Evolutionary conservation across 768 basidiomycete genomes (phyloP).

Genomic region (Rhizopogon salebrosus): DNA sequence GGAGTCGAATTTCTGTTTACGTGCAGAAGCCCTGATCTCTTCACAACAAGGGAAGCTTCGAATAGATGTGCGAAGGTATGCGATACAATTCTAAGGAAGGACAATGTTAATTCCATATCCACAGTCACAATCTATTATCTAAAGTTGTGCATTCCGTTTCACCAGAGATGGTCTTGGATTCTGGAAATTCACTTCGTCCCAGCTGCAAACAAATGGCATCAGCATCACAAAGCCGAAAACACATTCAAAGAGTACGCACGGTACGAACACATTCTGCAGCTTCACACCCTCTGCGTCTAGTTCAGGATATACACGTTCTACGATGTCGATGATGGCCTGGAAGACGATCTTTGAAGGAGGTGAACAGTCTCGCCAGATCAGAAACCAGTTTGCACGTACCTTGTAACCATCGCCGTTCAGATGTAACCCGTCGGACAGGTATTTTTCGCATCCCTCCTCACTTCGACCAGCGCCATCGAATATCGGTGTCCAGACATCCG

Average conservation of each 20-base stretch:
- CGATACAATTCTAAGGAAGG: not conserved
- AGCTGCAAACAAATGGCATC: conserved; percentile 12
- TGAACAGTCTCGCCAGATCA: not conserved
- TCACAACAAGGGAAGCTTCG: no score
- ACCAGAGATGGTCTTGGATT: conserved; percentile 17
- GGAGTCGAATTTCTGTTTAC: no score
- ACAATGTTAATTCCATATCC: not conserved
- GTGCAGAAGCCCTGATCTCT: no score
- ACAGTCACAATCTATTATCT: not conserved
- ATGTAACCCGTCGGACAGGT: conserved; percentile 76
- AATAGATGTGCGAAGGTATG: not conserved
- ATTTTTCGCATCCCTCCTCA: conserved; percentile 45
- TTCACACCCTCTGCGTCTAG: conserved; percentile 51
- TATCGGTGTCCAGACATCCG: conserved; percentile 73
- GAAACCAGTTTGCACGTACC: conserved; percentile 35
- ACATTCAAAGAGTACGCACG: conserved; percentile 38
- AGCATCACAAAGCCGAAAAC: not conserved
- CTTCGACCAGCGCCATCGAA: conserved; percentile 68
- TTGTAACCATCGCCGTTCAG: conserved; percentile 69
- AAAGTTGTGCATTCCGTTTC: conserved; percentile 10
- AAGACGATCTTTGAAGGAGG: conserved; percentile 53
- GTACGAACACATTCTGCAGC: conserved; percentile 51
- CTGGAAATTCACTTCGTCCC: conserved; percentile 16
- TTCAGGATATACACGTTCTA: conserved; percentile 58
- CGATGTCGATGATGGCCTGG: conserved; percentile 52